phyloP scores from a whole-genome alignment of 2,329 filamentous ascomycete species.

The Aureobasidium pullulans region DNA sequence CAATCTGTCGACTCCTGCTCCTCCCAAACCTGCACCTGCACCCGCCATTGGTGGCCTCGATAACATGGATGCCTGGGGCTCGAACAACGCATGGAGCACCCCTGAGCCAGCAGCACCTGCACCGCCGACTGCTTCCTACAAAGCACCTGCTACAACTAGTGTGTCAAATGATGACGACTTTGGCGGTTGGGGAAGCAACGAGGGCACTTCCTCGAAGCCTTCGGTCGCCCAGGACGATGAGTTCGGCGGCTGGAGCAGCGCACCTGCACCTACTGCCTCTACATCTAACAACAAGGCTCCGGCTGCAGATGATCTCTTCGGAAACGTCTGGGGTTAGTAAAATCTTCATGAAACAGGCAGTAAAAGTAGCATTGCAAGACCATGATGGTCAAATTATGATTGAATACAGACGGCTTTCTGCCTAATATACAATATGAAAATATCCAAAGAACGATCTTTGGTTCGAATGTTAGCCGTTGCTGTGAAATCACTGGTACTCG shows the following conservation, averaged over 20 bases:
- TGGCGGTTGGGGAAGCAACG: slow-evolving; percentile 53
- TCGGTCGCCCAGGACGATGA: slow-evolving; percentile 79
- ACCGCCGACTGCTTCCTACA: slow-evolving; percentile 25
- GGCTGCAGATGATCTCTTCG: slow-evolving; percentile 83
- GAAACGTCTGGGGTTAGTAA: slow-evolving; percentile 81
- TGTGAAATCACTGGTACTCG: too few species aligned
- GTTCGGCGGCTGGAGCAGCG: slow-evolving; percentile 89
- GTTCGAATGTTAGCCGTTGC: not conserved
- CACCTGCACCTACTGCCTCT: slow-evolving; percentile 39
- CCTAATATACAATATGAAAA: not conserved
- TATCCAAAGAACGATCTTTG: not conserved
- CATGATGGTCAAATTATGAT: slow-evolving; percentile 7
- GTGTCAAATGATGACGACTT: slow-evolving; percentile 50
- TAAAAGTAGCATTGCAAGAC: not conserved
- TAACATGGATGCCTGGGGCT: slow-evolving; percentile 73
- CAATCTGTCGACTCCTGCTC: slow-evolving; percentile 59
- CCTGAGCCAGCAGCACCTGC: slow-evolving; percentile 42
- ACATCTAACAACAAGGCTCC: slow-evolving; percentile 35
- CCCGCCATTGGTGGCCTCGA: slow-evolving; percentile 36
- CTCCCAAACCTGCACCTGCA: slow-evolving; percentile 28
- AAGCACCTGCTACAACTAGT: slow-evolving; percentile 35
- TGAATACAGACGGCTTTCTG: not conserved
- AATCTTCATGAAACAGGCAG: not conserved
- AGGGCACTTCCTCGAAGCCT: slow-evolving; percentile 31
- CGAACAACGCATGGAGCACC: slow-evolving; percentile 72